Evolutionary conservation across 371 early-diverging fungal genomes (phyloP), one percentile per base, ranked within the genome.

Genomic region (Synchytrium microbalum): DNA sequence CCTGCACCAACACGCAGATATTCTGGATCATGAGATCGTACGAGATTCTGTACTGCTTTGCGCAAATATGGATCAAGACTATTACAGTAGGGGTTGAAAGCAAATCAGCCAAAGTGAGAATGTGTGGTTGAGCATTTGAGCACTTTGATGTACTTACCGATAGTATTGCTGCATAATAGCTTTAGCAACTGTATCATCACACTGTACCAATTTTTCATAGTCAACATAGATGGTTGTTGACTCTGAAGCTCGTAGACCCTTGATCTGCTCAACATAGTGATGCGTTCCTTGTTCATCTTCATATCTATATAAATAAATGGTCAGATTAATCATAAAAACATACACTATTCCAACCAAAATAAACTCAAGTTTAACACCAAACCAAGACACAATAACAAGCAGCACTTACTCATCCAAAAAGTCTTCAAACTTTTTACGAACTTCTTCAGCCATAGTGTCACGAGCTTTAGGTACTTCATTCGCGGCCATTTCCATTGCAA

Each of bases 1-100:
- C 32, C 23, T 19, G 5, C 46, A 19, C 10, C 46, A 25, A 76
- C 67, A 30, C 79, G 76, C 16, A 86, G 66, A 64, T 87, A 87
- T 2, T 81, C 77, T 0, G 89, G 86, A 54, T 84, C 85, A 64
- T 88, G 79, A 33, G 77, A 78, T 51, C 82, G 75, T 1, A 88
- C 87, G 46, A 92, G 67, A 58, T 87, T 86, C 68, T 90, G 91
- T 56, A 93, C 85, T 13, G 93, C 94, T 58, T 84, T 85, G 25
- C 87, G 79, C 69, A 96, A 79, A 63, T 87, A 94, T 14, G 93
- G 89, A 64, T 89, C 87, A 75, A 93, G 27, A 32, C 29, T 26
- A 64, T 58, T 10, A 25, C n/a, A 10, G 31, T 2, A 51, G 61
- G 31, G 3, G 10, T 46, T 59, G 31, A 13, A 30, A 28, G 2